Conservation (phyloP, 73 alveolate species). For the Paramecium bursaria region DNA sequence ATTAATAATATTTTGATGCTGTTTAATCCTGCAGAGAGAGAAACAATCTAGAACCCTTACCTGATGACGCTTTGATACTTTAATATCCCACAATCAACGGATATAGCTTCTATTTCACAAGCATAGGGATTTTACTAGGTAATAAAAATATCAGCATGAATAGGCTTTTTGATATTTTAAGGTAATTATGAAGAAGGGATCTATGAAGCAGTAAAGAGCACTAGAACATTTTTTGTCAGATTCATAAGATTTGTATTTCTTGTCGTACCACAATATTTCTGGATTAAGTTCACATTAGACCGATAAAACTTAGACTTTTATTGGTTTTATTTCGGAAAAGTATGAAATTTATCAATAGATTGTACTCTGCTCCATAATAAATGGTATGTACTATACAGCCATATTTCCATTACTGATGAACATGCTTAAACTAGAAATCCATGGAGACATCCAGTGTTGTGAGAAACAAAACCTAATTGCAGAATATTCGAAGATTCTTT, state of each 20-base stretch:
- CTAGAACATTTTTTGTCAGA: constrained; percentile 17
- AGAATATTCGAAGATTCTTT: constrained; percentile 26
- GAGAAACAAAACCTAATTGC: background rate
- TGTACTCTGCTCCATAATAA: background rate
- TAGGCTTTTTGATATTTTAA: constrained; percentile 15
- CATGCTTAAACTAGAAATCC: background rate
- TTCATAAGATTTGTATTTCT: background rate
- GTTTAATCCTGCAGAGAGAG: background rate
- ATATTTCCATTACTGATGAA: constrained; percentile 26
- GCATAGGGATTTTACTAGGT: constrained; percentile 2
- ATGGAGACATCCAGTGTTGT: constrained; percentile 29
- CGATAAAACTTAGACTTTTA: background rate
- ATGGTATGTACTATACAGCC: background rate
- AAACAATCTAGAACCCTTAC: background rate
- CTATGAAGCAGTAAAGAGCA: background rate
- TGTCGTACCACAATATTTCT: background rate
- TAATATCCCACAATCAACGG: background rate
- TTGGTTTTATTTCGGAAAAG: background rate
- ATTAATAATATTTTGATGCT: constrained; percentile 33
- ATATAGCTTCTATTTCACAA: background rate
- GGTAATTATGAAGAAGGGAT: constrained; percentile 33
- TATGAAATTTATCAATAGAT: background rate
- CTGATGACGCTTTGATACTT: constrained; percentile 5
- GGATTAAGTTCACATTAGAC: background rate
- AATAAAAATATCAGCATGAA: too few species aligned